A percentile compares a stretch with the other conserved stretches of the same genome.
Conservation (phyloP, 108 stramenopile genomes). For the Nannochloropsis salina region DNA sequence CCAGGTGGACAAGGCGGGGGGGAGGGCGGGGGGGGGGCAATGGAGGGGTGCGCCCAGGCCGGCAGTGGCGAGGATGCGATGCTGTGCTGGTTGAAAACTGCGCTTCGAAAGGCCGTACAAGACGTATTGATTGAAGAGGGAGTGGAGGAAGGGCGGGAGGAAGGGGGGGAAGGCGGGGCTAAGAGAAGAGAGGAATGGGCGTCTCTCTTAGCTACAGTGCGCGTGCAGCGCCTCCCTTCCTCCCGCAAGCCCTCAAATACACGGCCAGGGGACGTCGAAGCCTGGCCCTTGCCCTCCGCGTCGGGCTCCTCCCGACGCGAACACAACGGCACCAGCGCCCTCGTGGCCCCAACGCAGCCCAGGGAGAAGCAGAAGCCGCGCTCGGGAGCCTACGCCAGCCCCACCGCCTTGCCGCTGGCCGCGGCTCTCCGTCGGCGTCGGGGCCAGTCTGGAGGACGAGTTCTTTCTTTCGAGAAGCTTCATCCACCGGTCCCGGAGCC, state of each 20-base stretch:
- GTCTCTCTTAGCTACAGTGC: not conserved
- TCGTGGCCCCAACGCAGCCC: not conserved
- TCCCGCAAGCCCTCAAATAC: not conserved
- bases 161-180: not conserved
- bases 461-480: no score
- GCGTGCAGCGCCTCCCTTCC: not conserved
- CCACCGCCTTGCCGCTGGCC: not conserved
- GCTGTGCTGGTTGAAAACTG: not conserved
- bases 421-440: not conserved
- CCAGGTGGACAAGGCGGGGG: constrained; percentile 39
- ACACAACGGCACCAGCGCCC: not conserved
- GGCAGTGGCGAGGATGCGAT: constrained; percentile 20
- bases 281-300: no score
- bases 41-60: constrained; percentile 29
- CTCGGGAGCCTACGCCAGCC: not conserved
- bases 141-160: not conserved
- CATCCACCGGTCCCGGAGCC: no score
- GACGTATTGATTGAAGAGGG: not conserved
- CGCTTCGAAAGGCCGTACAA: not conserved
- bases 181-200: not conserved
- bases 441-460: not conserved
- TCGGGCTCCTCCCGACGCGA: not conserved
- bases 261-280: no score
- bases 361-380: not conserved
- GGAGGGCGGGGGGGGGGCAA: constrained; percentile 19